phyloP scores from a whole-genome alignment of 2,329 filamentous ascomycete genomes.

The Ophiosphaerella korrae region DNA sequence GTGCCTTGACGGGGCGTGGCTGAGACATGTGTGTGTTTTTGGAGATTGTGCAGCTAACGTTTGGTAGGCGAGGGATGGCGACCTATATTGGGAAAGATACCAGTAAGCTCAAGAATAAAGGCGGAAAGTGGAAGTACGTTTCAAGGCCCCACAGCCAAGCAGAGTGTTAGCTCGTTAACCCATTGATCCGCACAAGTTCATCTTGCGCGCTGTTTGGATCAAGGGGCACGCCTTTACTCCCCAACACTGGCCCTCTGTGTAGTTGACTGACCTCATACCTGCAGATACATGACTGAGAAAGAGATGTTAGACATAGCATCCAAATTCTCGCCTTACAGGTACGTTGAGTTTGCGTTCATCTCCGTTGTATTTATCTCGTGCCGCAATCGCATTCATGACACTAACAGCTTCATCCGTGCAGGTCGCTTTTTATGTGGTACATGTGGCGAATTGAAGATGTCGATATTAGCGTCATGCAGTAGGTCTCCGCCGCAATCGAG shows the following conservation, averaged over 20 bases:
- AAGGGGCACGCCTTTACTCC: too few relatives aligned
- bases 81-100: conserved; percentile 83
- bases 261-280: neutral
- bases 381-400: neutral
- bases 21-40: too few relatives aligned
- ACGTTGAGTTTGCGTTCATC: conserved; percentile 49
- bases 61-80: conserved; percentile 76
- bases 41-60: neutral
- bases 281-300: conserved; percentile 81
- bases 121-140: conserved; percentile 81
- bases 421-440: conserved; percentile 97
- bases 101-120: conserved; percentile 75
- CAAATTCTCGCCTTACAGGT: conserved; percentile 81
- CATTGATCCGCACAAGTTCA: too few relatives aligned
- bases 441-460: conserved; percentile 91
- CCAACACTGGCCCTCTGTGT: neutral
- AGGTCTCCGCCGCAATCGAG: neutral
- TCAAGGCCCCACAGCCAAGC: neutral
- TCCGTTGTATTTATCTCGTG: conserved; percentile 9
- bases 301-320: conserved; percentile 87
- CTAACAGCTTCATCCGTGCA: conserved; percentile 31
- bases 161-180: too few relatives aligned
- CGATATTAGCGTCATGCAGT: conserved; percentile 63
- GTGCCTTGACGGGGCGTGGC: neutral
- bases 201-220: too few relatives aligned